Evolutionary conservation across 2,329 filamentous ascomycete species (phyloP), one percentile per base, ranked within the genome.

Genomic region (Hypomyces rosellus): DNA sequence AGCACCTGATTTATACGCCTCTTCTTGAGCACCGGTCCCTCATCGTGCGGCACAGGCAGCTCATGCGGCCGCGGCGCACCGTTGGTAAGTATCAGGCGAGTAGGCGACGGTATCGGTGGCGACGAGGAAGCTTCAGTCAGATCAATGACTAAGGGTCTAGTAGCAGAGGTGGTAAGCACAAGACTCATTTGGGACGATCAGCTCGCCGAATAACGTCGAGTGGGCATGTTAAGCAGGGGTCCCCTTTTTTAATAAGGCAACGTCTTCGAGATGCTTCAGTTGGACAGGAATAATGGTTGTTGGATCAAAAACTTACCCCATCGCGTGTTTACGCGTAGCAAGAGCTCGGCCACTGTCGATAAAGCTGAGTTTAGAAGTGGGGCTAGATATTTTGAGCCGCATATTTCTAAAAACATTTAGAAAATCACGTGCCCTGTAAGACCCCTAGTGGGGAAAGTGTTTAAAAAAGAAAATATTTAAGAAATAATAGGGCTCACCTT

Each of bases 11-110:
- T 57, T 3, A 67, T 57, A 47, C 66, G 63, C 48, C 61, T 59
- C 36, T 61, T 59, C 55, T 70, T 70, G 6, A 52, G 47, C 6
- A 63, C 61, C 44, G 67, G 63, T 46, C 61, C 63, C 16, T 60
- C 52, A 12, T 47, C 6, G 1, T 41, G 52, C 13, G 51, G 45
- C 11, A 50, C 13, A 0, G 50, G 53, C 13, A 55, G 38, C 22
- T 34, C 38, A 9, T 33, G 40, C 1, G 6, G 34, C 41, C 46
- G 33, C 2, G n/a, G 34, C 6, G n/a, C 34, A 44, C 50, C 50
- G 33, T 50, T 50, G 33, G 42, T 16, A 30, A 51, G 22, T 20
- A 39, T 11, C 14, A 34, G n/a, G 13, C 39, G 46, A 20, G 18
- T 18, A 18, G 43, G 15, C 18, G 49, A 33, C n/a, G 48, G 39